phyloP scores from a whole-genome alignment of 805 yeast genomes.

The Dipodascopsis uninucleata region DNA sequence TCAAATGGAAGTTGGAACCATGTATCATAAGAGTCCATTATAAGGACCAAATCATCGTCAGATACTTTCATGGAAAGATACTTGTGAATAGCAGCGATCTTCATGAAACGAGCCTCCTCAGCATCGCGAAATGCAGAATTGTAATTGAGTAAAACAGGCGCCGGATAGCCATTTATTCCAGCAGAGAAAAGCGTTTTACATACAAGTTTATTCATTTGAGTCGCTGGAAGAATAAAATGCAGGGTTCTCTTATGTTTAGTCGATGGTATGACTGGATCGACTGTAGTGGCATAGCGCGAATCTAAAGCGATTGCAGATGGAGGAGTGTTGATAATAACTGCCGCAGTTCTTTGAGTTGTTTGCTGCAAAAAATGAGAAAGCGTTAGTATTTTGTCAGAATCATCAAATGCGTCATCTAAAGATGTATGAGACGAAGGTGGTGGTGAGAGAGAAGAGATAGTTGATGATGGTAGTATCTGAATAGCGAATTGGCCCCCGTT shows the following conservation, averaged over 20 bases:
- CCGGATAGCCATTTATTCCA: conserved; percentile 21
- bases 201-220: conserved; percentile 21
- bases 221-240: conserved; percentile 26
- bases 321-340: conserved; percentile 17
- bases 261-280: conserved; percentile 1
- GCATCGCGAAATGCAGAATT: conserved; percentile 21
- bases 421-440: too few species aligned
- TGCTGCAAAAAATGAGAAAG: too few species aligned
- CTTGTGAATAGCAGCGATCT: conserved; percentile 25
- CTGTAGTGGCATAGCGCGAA: conserved; percentile 8
- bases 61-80: conserved; percentile 20
- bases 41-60: conserved; percentile 26
- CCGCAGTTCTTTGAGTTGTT: conserved; percentile 13
- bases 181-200: conserved; percentile 27
- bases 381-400: too few species aligned
- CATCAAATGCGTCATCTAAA: too few species aligned
- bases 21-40: conserved; percentile 27
- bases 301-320: conserved; percentile 10
- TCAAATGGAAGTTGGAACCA: conserved; percentile 28
- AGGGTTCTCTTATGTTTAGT: conserved; percentile 18
- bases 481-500: too few species aligned
- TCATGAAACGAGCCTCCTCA: conserved; percentile 28
- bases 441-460: too few species aligned
- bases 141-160: conserved; percentile 22
- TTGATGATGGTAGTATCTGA: too few species aligned